Base-by-base conservation (phyloP, 2,329 filamentous ascomycete species). In the Raffaelea deltoideospora region DNA sequence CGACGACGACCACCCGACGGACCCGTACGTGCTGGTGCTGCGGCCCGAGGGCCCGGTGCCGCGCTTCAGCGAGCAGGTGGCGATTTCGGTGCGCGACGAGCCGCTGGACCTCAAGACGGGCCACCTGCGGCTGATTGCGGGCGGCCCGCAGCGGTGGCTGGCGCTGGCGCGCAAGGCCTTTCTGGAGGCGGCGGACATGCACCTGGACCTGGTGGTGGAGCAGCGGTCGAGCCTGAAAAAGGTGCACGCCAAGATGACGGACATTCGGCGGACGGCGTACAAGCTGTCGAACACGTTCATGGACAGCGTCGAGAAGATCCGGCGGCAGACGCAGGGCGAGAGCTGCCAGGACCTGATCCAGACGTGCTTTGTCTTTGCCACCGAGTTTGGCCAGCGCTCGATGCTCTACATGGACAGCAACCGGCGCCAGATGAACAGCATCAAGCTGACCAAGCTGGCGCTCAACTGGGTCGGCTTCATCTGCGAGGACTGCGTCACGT, bases 381-480 rank as follows among this genome's bases (percentile, higher is more conserved):
- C 90, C 0, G 90, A 98, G 54, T 98, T 98, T 47, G 90, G 90
- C 31, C 88, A 95, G 54, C 79, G 90, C 45, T 95, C 88, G 3
- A 72, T 94, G 34, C 75, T 90, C 17, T 92, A 93, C 61, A 90
- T 98, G 76, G 90, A 98, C 58, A 81, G 83, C 55, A 96, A 94
- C 53, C 69, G 90, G 38, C 79, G 88, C 34, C 84, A 92, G 47
- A 92, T 96, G 83, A 96, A 96, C 60, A 95, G 94, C 55, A 69
- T 93, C 47, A 94, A 93, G 55, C 70, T 98, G 38, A 93, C 88
- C 11, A 84, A 93, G 52, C 67, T 98, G 37, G 86, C 87, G 4
- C 65, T 98, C 10, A 88, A 98, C 54, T 98, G 90, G 90, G 82
- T 98, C 14, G 87, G 83, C 52, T 98, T 98, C 56, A 90, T 98